Evolutionary conservation across 2,329 filamentous ascomycete species (phyloP).

Genomic region (Aureobasidium sp.): DNA sequence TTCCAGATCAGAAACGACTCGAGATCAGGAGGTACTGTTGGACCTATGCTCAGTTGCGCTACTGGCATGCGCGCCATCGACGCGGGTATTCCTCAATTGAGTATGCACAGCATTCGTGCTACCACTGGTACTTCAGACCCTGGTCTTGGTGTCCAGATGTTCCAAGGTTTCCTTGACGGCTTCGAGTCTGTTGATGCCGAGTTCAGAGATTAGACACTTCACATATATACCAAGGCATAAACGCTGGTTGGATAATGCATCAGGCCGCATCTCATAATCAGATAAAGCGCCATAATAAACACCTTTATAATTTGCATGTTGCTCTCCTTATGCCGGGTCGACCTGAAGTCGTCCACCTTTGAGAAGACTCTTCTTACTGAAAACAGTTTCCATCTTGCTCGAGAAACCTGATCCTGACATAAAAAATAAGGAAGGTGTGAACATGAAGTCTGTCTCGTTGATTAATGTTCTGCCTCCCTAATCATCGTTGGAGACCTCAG

Average conservation of each 20-base stretch:
- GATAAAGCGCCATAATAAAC: neutral
- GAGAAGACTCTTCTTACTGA: too few species aligned
- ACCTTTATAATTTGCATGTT: neutral
- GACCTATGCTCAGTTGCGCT: slow-evolving; percentile 73
- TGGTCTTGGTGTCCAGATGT: slow-evolving; percentile 78
- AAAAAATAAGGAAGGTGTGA: too few species aligned
- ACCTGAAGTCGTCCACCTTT: too few species aligned
- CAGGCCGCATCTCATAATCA: neutral
- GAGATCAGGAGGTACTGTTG: slow-evolving; percentile 87
- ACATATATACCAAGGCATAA: neutral
- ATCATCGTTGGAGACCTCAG: too few species aligned
- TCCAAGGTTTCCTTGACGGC: slow-evolving; percentile 80
- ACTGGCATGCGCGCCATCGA: slow-evolving; percentile 81
- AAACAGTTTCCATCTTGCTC: too few species aligned
- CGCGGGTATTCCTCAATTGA: slow-evolving; percentile 82
- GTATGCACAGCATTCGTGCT: slow-evolving; percentile 88
- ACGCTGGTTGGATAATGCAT: neutral
- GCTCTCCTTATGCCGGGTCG: too few species aligned
- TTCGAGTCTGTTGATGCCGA: slow-evolving; percentile 81
- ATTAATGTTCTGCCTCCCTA: too few species aligned
- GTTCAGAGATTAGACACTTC: slow-evolving; percentile 46
- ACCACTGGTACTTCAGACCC: slow-evolving; percentile 82
- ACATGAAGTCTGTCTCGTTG: too few species aligned
- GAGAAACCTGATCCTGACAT: too few species aligned
- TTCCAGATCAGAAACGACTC: slow-evolving; percentile 96